Base-by-base conservation (phyloP, 495 filamentous ascomycete species). In the Pseudoneurospora amorphoporcata region DNA sequence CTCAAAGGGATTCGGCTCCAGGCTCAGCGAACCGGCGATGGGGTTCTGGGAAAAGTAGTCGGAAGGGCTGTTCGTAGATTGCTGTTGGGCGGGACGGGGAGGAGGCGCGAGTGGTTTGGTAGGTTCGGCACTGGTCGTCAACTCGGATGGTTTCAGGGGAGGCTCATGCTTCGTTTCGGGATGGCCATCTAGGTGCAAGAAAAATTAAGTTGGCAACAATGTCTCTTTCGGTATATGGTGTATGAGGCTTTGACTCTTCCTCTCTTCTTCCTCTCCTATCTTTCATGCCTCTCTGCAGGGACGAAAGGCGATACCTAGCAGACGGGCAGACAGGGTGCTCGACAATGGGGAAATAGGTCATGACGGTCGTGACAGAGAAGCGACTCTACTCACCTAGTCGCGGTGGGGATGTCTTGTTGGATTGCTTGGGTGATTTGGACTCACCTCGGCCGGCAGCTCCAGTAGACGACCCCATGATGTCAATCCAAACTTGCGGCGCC, bases 1-100 rank as follows among this genome's bases (percentile, higher is more conserved):
- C 80, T 99, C 95, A 79, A 99, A 99, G 8, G 95, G 94, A 79
- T 99, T 99, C 70, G 94, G 94, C 79, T 99, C 95, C 75, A 92
- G 87, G 70, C 89, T 90, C 72, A 86, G 80, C 88, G 91, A 75
- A 86, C 87, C 77, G 82, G 87, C 73, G 75, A 77, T 86, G 14
- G 72, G 70, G 61, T 88, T 85, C 69, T 83, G 86, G 43, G 87
- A 89, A 82, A 94, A 96, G 83, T 94, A 95, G 77, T 95, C 92
- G 53, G 53, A 65, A 39, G 90, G 88, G n/a, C 87, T 88, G 77
- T 90, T 87, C 23, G 19, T 68, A 41, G 72, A 69, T 43, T 75
- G 82, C 77, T 74, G 86, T 79, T 73, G 80, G 42, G 84, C 82
- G 73, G 93, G 93, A 80, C 91, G 92, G 68, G 92, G 92, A 75